Percentiles rank a stretch among this genome's conserved stretches.
phyloP scores from a whole-genome alignment of 108 stramenopile genomes.

The Seminavis robusta region DNA sequence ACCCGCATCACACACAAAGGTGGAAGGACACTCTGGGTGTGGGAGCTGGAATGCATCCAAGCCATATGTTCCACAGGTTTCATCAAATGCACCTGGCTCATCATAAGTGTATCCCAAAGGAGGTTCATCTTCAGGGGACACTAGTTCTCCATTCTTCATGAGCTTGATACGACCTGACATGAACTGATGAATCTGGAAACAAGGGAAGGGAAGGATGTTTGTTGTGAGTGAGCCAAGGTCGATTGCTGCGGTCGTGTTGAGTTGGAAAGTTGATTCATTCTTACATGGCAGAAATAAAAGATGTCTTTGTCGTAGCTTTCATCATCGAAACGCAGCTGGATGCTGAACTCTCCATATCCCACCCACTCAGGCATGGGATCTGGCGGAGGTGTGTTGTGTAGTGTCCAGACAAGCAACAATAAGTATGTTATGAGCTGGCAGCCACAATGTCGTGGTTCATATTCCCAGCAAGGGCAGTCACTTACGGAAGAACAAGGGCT shows the following conservation, averaged over 20 bases:
- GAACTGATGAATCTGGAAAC: conserved; percentile 21
- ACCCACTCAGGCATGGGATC: conserved; percentile 70
- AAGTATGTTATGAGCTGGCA: too few relatives aligned
- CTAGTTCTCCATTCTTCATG: too few relatives aligned
- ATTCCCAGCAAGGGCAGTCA: too few relatives aligned
- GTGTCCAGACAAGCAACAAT: too few relatives aligned
- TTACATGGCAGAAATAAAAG: conserved; percentile 92
- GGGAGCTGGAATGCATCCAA: conserved; percentile 47
- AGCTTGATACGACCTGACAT: conserved; percentile 12
- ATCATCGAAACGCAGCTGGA: conserved; percentile 54
- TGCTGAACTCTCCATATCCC: conserved; percentile 49
- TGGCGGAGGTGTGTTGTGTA: too few relatives aligned
- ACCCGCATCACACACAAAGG: conserved; percentile 39
- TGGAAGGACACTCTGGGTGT: conserved; percentile 37
- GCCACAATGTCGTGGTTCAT: too few relatives aligned
- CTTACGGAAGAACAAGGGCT: conserved; percentile 81
- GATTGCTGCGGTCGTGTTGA: neutral
- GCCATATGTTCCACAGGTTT: conserved; percentile 68
- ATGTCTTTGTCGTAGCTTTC: conserved; percentile 58
- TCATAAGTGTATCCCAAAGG: conserved; percentile 58
- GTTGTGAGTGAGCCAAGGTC: neutral
- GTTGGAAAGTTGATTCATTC: conserved; percentile 2
- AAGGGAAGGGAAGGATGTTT: neutral
- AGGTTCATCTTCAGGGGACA: conserved; percentile 21
- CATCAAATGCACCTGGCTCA: conserved; percentile 39